Evolutionary conservation across 345 rosid genomes (phyloP), one percentile per base, ranked within the genome.

Genomic region (Tarenaya hassleriana): DNA sequence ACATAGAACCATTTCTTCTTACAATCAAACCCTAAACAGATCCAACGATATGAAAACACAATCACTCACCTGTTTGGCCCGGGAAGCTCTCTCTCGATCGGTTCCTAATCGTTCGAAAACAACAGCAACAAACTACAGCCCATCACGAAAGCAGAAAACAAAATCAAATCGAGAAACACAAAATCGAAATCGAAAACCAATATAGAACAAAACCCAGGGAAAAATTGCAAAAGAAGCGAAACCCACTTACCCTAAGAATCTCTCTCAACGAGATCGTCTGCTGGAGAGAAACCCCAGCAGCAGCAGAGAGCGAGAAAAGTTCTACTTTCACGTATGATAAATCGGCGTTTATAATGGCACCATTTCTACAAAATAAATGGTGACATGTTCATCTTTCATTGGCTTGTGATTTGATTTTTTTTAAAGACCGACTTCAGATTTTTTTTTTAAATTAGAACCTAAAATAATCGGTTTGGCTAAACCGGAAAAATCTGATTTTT

Each of bases 211-310:
- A 18, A 4, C 15, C 16, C 10, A 39, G 34, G 52, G 19, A 2
- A 32, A 16, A 47, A 47, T 4, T 40, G 42, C 33, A 29, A 58
- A 12, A 31, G 33, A 40, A 15, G 58, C 55, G n/a, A 46, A 10
- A 40, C 29, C 0, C 1, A 0, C 11, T 52, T 66, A 58, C 70
- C 60, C 49, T n/a, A 52, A 14, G 64, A 66, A 52, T 65, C 64
- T 52, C 64, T 46, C 63, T 34, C 43, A 58, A 51, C 37, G 52
- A 45, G 69, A 64, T 64, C 33, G 41, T 31, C 63, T 64, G 62
- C 69, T 56, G 62, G 69, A 64, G 62, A 63, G 69, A 64, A n/a
- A n/a, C n/a, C 58, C 64, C 69, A 65, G 69, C 69, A 58, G 64
- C 52, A 66, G 60, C 20, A 34, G 55, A 47, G 39, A 58, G 58